A percentile compares a stretch with the other conserved stretches of the same genome.
These are phyloP conservation scores for Cyberlindnera bimundalis DNA, from an alignment of 805 yeast genomes.

Conservation along the genomic window DNA sequence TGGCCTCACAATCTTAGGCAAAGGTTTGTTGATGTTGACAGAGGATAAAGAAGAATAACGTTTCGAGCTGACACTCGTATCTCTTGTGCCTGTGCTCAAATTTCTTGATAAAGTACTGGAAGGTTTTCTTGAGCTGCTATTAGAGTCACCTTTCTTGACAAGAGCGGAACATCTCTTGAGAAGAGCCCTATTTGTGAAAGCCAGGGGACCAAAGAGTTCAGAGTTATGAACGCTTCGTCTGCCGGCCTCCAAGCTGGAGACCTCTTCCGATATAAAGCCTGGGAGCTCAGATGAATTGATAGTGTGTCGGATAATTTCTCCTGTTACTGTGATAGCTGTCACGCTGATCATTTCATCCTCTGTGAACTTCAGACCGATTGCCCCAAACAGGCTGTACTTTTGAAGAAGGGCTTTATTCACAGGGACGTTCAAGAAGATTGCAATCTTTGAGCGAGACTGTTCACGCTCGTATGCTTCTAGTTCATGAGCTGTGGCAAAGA, in stretches of 20 bases:
- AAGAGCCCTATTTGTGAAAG: constrained; percentile 13
- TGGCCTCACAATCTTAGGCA: constrained; percentile 17
- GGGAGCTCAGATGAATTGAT: constrained; percentile 34
- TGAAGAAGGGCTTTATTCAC: constrained; percentile 37
- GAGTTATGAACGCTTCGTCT: constrained; percentile 16
- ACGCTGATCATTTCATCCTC: constrained; percentile 30
- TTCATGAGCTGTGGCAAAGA: constrained; percentile 74
- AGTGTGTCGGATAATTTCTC: constrained; percentile 21
- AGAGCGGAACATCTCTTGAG: not conserved
- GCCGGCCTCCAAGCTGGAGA: constrained; percentile 30
- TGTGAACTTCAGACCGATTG: constrained; percentile 44
- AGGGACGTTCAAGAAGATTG: constrained; percentile 60
- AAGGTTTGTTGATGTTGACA: constrained; percentile 20
- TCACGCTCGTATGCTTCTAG: constrained; percentile 48
- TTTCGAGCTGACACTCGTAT: constrained; percentile 17
- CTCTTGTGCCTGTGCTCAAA: constrained; percentile 10
- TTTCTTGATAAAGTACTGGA: constrained; percentile 10
- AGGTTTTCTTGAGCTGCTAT: constrained; percentile 10
- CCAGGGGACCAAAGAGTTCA: constrained; percentile 10
- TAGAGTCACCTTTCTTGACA: not conserved
- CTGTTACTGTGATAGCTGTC: constrained; percentile 26
- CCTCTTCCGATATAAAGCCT: constrained; percentile 34
- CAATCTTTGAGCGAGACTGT: constrained; percentile 56
- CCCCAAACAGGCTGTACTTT: constrained; percentile 39
- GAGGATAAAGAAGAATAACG: constrained; percentile 22